These are phyloP conservation scores for Scedosporium apiospermum DNA, from an alignment of 2,329 filamentous ascomycete genomes.

Conservation along the genomic window DNA sequence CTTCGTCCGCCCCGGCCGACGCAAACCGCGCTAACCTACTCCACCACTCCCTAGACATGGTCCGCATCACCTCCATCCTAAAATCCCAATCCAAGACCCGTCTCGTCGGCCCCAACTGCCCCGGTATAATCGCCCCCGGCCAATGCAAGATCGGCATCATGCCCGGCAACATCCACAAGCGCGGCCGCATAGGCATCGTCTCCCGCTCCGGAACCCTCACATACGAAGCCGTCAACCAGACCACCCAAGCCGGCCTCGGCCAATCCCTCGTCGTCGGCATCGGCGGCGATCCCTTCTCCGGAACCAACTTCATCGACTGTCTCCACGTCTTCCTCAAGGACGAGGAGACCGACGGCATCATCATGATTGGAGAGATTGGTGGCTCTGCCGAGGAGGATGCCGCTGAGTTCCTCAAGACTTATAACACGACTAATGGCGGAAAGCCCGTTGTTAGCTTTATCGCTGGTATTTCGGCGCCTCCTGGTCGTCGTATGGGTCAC, in stretches of 20 bases:
- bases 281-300: constrained; percentile 95
- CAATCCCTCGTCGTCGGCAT: constrained; percentile 98
- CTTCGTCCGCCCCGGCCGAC: background rate
- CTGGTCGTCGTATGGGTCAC: constrained; percentile 96
- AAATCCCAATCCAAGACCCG: constrained; percentile 97
- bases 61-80: constrained; percentile 94
- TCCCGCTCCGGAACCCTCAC: constrained; percentile 96
- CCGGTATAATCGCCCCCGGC: constrained; percentile 86
- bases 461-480: constrained; percentile 93
- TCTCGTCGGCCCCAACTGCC: constrained; percentile 95
- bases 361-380: constrained; percentile 99
- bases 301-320: constrained; percentile 99
- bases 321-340: constrained; percentile 94
- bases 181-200: constrained; percentile 96
- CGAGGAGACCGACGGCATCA: constrained; percentile 94
- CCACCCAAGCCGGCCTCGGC: constrained; percentile 89
- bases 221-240: constrained; percentile 99
- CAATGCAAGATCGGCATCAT: constrained; percentile 99
- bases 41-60: constrained; percentile 63
- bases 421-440: constrained; percentile 74
- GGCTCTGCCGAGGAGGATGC: constrained; percentile 96
- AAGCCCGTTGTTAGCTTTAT: constrained; percentile 99
- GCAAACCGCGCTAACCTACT: constrained; percentile 3
- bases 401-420: constrained; percentile 84
- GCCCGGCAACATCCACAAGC: constrained; percentile 99